Evolutionary conservation across 139 green algal genomes (phyloP).

Genomic region (Desmodesmus armatus): DNA sequence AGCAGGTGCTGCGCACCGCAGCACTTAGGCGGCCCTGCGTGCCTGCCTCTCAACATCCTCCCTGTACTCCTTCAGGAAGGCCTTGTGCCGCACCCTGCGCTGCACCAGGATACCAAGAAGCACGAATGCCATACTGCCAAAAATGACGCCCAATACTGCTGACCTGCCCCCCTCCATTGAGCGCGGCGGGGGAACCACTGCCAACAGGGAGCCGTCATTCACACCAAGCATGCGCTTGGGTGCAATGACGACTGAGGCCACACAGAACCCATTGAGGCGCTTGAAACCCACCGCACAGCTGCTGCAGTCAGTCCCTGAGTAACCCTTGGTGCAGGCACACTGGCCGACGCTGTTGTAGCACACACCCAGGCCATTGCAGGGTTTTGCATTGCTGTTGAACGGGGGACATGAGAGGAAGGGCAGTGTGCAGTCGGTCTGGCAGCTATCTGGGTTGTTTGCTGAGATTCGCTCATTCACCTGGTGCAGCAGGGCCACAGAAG

Average conservation of each 20-base stretch:
- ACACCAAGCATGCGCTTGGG: not conserved
- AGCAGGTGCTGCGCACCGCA: too few species aligned
- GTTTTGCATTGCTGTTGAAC: not conserved
- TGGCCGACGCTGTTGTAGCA: conserved; percentile 45
- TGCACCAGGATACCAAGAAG: not conserved
- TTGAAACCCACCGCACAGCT: conserved; percentile 39
- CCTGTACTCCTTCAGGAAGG: not conserved
- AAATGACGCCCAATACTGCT: not conserved
- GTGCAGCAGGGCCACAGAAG: not conserved
- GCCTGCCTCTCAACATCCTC: not conserved
- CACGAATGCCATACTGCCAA: not conserved
- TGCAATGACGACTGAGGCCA: not conserved
- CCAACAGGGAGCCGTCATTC: not conserved
- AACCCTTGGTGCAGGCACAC: conserved; percentile 49
- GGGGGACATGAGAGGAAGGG: conserved; percentile 55
- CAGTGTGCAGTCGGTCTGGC: conserved; percentile 62
- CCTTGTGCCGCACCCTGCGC: not conserved
- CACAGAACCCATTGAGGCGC: conserved; percentile 16
- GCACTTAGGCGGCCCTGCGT: too few species aligned
- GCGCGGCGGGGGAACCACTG: not conserved
- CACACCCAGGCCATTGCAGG: conserved; percentile 39
- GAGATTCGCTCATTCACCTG: conserved; percentile 52
- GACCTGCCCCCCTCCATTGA: not conserved
- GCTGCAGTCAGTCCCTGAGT: conserved; percentile 45
- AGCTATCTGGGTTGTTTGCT: conserved; percentile 50